Conservation (phyloP, 345 rosid genomes). For the Cochlearia excelsa region DNA sequence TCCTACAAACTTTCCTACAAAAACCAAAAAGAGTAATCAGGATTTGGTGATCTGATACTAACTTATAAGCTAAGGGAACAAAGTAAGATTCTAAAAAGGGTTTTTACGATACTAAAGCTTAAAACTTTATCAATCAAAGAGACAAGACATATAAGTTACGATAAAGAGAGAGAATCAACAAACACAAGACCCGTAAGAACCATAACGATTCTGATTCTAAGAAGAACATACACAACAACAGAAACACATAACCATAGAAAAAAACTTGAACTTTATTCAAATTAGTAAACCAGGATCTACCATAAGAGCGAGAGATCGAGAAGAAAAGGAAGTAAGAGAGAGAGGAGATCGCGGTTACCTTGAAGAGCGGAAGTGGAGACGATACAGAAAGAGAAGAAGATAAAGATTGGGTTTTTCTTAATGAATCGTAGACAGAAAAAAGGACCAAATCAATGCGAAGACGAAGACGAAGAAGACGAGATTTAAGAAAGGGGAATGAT, state of each 20-base stretch:
- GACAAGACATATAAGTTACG: not conserved
- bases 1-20: conserved; percentile 32
- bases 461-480: too few relatives aligned
- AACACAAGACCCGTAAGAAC: not conserved
- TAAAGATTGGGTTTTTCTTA: conserved; percentile 9
- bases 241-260: too few relatives aligned
- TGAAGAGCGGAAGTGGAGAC: conserved; percentile 6
- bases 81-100: not conserved
- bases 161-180: not conserved
- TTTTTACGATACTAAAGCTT: conserved; percentile 8
- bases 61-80: conserved; percentile 27
- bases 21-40: conserved; percentile 26
- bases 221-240: too few relatives aligned
- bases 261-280: too few relatives aligned
- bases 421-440: not conserved
- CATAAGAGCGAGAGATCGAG: too few relatives aligned
- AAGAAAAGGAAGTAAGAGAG: too few relatives aligned
- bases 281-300: too few relatives aligned
- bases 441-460: conserved; percentile 26
- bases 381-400: not conserved
- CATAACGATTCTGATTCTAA: too few relatives aligned
- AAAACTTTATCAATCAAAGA: conserved; percentile 1
- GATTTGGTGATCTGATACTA: conserved; percentile 19
- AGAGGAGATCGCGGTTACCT: conserved; percentile 22
- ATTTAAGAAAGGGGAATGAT: too few relatives aligned